Evolutionary conservation across 306 rosid genomes (phyloP), one percentile per base, ranked within the genome.

Genomic region (Cercis canadensis): DNA sequence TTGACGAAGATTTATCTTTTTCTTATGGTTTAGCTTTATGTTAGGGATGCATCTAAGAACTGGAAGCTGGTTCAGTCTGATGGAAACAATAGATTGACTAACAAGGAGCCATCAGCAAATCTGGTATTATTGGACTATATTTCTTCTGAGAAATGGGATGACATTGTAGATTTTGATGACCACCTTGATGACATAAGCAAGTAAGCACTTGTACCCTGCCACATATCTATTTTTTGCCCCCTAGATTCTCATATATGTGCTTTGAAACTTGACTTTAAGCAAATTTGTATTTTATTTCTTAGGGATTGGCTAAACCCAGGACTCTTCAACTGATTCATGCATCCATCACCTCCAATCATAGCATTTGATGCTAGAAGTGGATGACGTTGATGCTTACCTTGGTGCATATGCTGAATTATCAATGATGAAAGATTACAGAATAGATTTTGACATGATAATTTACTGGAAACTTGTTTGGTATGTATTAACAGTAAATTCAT

Each of bases 241-340:
- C n/a, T 41, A 21, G 44, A 50, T 49, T 74, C 31, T 21, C 46
- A 21, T 33, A 10, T 65, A 13, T 70, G 14, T 36, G 59, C n/a
- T 4, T 34, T 34, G 41, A 51, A 44, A 11, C 37, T n/a, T 62
- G 55, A 77, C 80, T 12, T n/a, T 46, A 13, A 45, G 19, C 31
- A 4, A 49, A 62, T 19, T n/a, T 24, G 60, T 47, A n/a, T 74
- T 67, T 15, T 75, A 14, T 21, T 58, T 39, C 65, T 44, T 86
- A 94, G 98, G 87, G 97, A 90, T 69, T 94, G 98, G 97, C 84
- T 90, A 73, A 94, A 94, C 80, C 92, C 98, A 49, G 91, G 83
- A 74, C 88, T 90, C 62, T 90, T 94, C 81, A 90, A 89, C 85
- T 94, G 82, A 83, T 75, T 70, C 60, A 8, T 3, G 60, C 5